A percentile compares a stretch with the other conserved stretches of the same genome.
phyloP scores from a whole-genome alignment of 169 alveolate species.

The Plasmodium malariae region DNA sequence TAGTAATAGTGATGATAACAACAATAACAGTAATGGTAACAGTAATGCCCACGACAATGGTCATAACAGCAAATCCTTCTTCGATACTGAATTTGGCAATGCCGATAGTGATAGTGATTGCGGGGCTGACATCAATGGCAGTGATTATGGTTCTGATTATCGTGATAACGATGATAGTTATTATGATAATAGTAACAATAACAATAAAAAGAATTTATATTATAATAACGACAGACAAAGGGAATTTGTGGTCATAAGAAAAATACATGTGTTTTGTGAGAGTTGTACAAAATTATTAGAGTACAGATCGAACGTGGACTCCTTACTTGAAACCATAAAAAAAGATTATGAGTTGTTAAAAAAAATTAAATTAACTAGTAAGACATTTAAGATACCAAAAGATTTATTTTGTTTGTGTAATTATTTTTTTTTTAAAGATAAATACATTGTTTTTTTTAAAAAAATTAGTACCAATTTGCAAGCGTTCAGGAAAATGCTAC shows the following conservation, averaged over 20 bases:
- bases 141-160: no score
- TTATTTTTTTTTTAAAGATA: conserved; percentile 70
- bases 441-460: conserved; percentile 49
- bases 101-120: neutral
- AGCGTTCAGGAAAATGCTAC: conserved; percentile 19
- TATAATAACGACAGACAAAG: neutral
- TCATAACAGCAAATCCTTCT: neutral
- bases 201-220: neutral
- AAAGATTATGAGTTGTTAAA: conserved; percentile 56
- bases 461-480: conserved; percentile 41
- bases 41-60: neutral
- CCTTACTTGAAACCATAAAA: conserved; percentile 19
- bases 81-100: neutral
- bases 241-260: conserved; percentile 43
- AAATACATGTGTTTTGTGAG: conserved; percentile 61
- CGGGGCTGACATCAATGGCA: no score
- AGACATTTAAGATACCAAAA: conserved; percentile 16
- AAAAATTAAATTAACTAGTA: conserved; percentile 6
- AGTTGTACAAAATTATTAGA: conserved; percentile 33
- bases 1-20: neutral
- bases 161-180: neutral
- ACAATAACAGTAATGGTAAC: neutral
- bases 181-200: neutral
- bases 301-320: conserved; percentile 14
- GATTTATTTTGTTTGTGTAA: conserved; percentile 53